Evolutionary conservation across 192 early-diverging fungal species (phyloP), one percentile per base, ranked within the genome.

Genomic region (Haplosporangium gracile): DNA sequence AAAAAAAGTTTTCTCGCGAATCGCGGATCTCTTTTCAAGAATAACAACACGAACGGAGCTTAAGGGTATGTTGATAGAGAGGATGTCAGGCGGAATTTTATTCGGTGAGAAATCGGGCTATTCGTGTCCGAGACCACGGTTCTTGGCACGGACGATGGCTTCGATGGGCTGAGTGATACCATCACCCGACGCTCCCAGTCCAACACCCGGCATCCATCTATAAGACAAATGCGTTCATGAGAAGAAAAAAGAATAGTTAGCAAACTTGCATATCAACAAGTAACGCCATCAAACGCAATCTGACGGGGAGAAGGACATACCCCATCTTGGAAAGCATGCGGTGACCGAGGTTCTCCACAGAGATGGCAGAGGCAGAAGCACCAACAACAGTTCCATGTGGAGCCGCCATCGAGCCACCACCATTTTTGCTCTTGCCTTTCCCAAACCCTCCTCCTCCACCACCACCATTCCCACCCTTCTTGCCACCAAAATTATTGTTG

Each of bases 321-420:
- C 95, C 95, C 93, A 96, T 93, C 53, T 89, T 88, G 43, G 88
- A 82, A 16, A 96, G 78, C 95, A 96, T 95, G 40, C 89, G 89
- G 75, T 94, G 93, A 5, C 95, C 95, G 42, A 93, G 65, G 73
- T 96, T 96, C 10, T 87, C 80, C 16, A 90, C 83, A 60, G 78
- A 89, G 70, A 96, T 92, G 38, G 92, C 90, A 20, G 84, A 83
- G 1, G 90, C 91, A 29, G 87, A 81, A 6, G 86, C 82, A 15
- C 91, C 95, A 29, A 96, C 93, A 7, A 95, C 88, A 16, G 90
- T 83, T 5, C 94, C 93, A 75, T 85, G 89, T 0, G 72, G 36
- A 16, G 90, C 78, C 10, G 49, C 70, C 63, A 68, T 45, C 11
- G 55, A 73, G 15, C 55, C 75, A 45, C 74, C 78, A 40, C 49